phyloP scores from a whole-genome alignment of 2,329 filamentous ascomycete species.

The Capronia epimyces region DNA sequence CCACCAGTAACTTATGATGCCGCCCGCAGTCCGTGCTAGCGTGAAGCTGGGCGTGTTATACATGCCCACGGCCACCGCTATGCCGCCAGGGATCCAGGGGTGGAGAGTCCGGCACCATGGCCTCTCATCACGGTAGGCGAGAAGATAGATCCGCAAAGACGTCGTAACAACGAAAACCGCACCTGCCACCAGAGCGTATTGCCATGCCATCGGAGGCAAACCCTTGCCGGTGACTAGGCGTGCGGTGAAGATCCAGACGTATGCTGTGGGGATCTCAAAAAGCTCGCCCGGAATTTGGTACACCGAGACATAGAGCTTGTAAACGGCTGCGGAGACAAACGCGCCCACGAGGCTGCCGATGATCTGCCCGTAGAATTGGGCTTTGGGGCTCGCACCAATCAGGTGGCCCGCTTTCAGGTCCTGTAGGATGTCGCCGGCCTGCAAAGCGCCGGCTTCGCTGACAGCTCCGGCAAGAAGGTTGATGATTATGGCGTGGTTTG shows the following conservation, averaged over 20 bases:
- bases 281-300: conserved; percentile 83
- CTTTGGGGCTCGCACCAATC: conserved; percentile 82
- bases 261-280: conserved; percentile 90
- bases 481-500: conserved; percentile 83
- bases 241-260: conserved; percentile 97
- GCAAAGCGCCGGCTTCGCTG: conserved; percentile 75
- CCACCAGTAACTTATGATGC: conserved; percentile 75
- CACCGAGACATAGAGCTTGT: conserved; percentile 82
- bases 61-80: conserved; percentile 95
- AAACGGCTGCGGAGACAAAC: conserved; percentile 77
- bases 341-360: conserved; percentile 84
- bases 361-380: conserved; percentile 94
- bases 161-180: conserved; percentile 68
- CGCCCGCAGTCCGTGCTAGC: conserved; percentile 76
- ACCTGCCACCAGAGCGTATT: conserved; percentile 72
- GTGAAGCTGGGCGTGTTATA: conserved; percentile 98
- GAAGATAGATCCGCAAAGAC: conserved; percentile 54
- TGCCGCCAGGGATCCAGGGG: conserved; percentile 76
- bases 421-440: conserved; percentile 94
- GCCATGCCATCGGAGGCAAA: conserved; percentile 72
- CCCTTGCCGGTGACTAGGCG: conserved; percentile 87
- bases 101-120: conserved; percentile 25
- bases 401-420: conserved; percentile 95
- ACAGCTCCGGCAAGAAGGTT: conserved; percentile 92
- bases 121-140: conserved; percentile 20